Base-by-base conservation (phyloP, 139 green algal species). In the Trebouxia sp. region DNA sequence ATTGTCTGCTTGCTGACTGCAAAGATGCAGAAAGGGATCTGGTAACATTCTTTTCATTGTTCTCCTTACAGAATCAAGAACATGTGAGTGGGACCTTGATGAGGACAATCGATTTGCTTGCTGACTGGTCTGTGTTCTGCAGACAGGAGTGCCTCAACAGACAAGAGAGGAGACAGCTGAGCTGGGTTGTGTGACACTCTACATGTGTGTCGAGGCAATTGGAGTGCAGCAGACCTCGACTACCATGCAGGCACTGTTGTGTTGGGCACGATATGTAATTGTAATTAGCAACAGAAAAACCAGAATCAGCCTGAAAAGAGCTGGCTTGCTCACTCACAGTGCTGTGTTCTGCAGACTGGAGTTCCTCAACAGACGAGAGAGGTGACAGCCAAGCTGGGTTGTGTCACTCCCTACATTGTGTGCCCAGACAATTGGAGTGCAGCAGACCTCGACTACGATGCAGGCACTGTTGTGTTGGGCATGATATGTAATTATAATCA, bases 351-450 rank as follows among this genome's bases (percentile, higher is more conserved):
- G 65, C 75, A 85, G 81, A 66, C 15, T 26, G 76, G 66, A 9
- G 50, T 75, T 37, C 75, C 81, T 2, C 45, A 35, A 22, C 65
- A 89, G 22, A 74, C 43, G 17, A 92, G 91, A 83, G 79, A 67
- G 41, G 83, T 97, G 14, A 88, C 81, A 6, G 92, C 89, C 38
- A 93, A 97, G 89, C 91, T 97, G 6, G 92, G 93, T 37, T 95
- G 93, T 75, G 87, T 97, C 5, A 97, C 94, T 0, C 94, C 94
- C 4, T 95, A 91, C 87, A 91, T 97, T n/a, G 87, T 97, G 47
- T 83, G 93, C 11, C 94, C 94, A 0, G 87, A 87, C 4, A 66
- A 86, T 15, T 93, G 91, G 92, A 89, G 32, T 39, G 37, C 89
- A 15, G 53, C 76, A 0, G 94, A 96, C 78, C 66, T 97, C 7